phyloP scores from a whole-genome alignment of 2,329 filamentous ascomycete genomes.

The Fusarium sp. region DNA sequence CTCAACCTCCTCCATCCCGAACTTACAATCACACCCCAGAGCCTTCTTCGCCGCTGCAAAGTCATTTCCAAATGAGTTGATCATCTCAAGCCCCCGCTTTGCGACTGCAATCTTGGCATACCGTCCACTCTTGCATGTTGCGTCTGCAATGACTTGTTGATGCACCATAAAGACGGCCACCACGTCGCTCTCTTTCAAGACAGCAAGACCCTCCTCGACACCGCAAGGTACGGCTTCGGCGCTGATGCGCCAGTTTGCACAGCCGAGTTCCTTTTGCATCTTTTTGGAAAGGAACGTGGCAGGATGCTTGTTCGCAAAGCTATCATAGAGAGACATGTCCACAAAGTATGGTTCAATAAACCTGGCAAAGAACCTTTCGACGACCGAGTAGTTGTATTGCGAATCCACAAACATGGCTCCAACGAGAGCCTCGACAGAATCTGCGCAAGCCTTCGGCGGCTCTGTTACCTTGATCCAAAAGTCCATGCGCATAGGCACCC shows the following conservation, averaged over 20 bases:
- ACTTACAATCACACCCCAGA: constrained; percentile 71
- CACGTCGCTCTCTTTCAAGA: constrained; percentile 60
- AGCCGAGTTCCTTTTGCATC: constrained; percentile 72
- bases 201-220: constrained; percentile 54
- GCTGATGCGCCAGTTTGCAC: constrained; percentile 65
- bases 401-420: constrained; percentile 94
- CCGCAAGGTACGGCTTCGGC: constrained; percentile 54
- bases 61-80: constrained; percentile 59
- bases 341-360: constrained; percentile 81
- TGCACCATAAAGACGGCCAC: constrained; percentile 82
- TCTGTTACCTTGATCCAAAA: constrained; percentile 73
- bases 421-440: constrained; percentile 88
- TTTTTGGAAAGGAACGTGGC: constrained; percentile 75
- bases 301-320: constrained; percentile 86
- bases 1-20: neutral
- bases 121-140: constrained; percentile 68
- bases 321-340: constrained; percentile 88
- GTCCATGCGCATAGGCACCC: constrained; percentile 55
- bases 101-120: constrained; percentile 78
- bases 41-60: constrained; percentile 59
- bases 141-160: constrained; percentile 69
- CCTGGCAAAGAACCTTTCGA: constrained; percentile 79
- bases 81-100: constrained; percentile 61
- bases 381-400: constrained; percentile 75
- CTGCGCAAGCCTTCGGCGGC: constrained; percentile 80